Conservation (phyloP, 306 rosid species). For the Datisca glomerata region DNA sequence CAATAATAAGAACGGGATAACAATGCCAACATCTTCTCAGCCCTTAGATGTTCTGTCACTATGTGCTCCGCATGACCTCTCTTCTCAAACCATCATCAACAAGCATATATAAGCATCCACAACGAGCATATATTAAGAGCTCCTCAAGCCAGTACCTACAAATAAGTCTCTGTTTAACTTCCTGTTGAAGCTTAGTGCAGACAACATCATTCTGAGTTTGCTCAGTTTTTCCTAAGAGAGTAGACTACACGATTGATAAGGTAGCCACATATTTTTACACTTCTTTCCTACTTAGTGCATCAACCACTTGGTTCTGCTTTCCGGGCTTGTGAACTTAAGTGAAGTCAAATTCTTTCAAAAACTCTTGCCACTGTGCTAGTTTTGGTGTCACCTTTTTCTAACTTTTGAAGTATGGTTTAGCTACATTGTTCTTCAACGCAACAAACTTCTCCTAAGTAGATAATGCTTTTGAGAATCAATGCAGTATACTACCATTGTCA, state of each 20-base stretch:
- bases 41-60: neutral
- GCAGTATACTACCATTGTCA: neutral
- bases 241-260: neutral
- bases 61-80: neutral
- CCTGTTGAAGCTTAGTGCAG: neutral
- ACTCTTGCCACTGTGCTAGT: constrained; percentile 3
- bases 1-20: neutral
- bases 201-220: neutral
- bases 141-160: neutral
- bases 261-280: neutral
- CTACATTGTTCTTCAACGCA: neutral
- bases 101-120: neutral
- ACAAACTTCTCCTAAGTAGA: neutral
- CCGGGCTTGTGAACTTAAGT: neutral
- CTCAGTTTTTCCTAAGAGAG: neutral
- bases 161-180: neutral
- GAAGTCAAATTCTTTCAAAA: constrained; percentile 3
- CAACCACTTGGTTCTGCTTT: neutral
- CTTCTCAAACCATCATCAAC: neutral
- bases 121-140: neutral
- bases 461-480: neutral
- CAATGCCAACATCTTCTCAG: neutral
- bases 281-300: neutral
- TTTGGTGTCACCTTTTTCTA: constrained; percentile 5
- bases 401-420: neutral